A percentile compares a stretch with the other conserved stretches of the same genome.
phyloP scores from a whole-genome alignment of 2,329 filamentous ascomycete species.

The Cladophialophora immunda region DNA sequence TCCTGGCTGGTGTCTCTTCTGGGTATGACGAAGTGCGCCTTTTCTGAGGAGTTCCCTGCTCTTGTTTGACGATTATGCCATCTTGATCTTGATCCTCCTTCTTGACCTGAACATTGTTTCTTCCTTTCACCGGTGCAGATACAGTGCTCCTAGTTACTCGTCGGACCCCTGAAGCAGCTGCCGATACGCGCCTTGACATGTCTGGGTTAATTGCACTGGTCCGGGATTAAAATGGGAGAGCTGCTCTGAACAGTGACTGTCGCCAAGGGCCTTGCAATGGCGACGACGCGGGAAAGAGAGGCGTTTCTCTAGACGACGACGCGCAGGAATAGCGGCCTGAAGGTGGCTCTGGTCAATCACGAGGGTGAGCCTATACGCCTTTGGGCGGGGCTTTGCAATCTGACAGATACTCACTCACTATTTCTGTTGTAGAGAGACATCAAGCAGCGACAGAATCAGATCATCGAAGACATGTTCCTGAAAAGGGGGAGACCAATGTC shows the following conservation, averaged over 20 bases:
- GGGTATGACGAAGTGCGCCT: slow-evolving; percentile 22
- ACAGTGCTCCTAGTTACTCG: slow-evolving; percentile 30
- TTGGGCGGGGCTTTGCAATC: neutral
- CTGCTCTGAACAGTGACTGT: neutral
- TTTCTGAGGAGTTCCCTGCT: slow-evolving; percentile 23
- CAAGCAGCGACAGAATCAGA: neutral
- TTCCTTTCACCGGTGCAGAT: neutral
- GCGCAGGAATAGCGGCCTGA: neutral
- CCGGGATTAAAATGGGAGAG: neutral
- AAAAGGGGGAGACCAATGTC: neutral
- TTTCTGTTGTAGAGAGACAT: neutral
- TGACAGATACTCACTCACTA: neutral
- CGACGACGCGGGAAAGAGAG: neutral
- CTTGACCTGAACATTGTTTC: neutral
- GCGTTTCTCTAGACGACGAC: neutral
- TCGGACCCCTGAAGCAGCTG: slow-evolving; percentile 21
- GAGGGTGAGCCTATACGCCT: neutral
- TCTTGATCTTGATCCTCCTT: slow-evolving; percentile 19
- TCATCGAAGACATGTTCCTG: neutral
- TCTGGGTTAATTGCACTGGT: neutral
- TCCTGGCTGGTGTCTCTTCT: slow-evolving; percentile 19
- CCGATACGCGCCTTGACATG: slow-evolving; percentile 18
- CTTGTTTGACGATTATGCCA: slow-evolving; percentile 25
- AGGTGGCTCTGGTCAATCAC: neutral
- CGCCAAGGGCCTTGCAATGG: neutral